Base-by-base conservation (phyloP, 1,284 basidiomycete genomes). In the Inonotus obliquus region DNA sequence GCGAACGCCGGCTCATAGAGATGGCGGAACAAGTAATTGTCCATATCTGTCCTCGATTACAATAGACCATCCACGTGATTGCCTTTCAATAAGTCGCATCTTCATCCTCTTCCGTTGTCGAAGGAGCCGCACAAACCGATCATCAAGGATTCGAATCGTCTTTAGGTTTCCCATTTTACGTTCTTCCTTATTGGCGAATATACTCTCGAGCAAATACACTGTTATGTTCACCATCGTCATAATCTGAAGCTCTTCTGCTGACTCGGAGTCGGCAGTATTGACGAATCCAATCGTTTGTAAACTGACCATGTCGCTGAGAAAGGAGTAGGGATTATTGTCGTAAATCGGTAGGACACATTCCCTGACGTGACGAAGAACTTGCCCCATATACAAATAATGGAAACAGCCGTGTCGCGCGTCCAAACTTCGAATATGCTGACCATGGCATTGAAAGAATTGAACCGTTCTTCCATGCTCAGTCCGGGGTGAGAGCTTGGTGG, bases 391-490 rank as follows among this genome's bases (percentile, higher is more conserved):
- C 27, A 25, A 27, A 21, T 19, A n/a, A 35, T 29, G 7, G 11
- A 27, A 5, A 13, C 29, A 25, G 2, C n/a, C 21, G n/a, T 14
- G 44, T 25, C 41, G n/a, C 21, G 47, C 13, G 6, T 60, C 59
- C 7, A 60, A 21, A 19, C 39, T 27, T 23, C 11, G 21, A 3
- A 60, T 48, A 7, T 55, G 45, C 27, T 32, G 23, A 21, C 59
- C 52, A 48, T 55, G 59, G 19, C 19, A 32, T 23, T 17, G 23
- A 29, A 60, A 60, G 39, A 60, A 60, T 23, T 21, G n/a, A 10
- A 4, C 38, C 0, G 55, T 14, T 9, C 37, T 19, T 21, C 19
- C 19, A 49, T 7, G 32, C 32, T 9, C 32, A 4, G 32, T 9
- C 32, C 4, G 4, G 41, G 17, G 5, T 9, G 5, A 27, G 6